phyloP scores from a whole-genome alignment of 805 yeast genomes.

The Dipodascopsis uninucleata region DNA sequence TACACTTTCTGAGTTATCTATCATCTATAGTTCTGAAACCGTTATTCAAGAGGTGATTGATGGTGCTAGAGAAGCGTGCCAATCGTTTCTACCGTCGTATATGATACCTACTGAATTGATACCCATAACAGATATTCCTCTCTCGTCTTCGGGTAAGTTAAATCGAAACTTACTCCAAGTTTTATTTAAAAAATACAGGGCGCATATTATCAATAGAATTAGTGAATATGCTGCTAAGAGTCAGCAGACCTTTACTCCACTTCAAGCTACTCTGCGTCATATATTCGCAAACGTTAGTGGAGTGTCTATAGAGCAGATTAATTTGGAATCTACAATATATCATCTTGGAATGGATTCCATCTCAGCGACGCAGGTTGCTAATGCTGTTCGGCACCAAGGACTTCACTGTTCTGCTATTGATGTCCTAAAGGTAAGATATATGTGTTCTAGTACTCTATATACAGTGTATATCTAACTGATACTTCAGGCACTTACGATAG shows the following conservation, averaged over 20 bases:
- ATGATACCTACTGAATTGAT: slow-evolving; percentile 27
- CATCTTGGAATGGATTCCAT: slow-evolving; percentile 31
- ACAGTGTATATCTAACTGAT: no score
- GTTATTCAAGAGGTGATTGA: no score
- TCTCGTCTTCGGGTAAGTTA: slow-evolving; percentile 28
- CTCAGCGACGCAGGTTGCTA: slow-evolving; percentile 22
- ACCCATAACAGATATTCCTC: slow-evolving; percentile 22
- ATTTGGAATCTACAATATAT: slow-evolving; percentile 14
- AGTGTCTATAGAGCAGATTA: slow-evolving; percentile 2
- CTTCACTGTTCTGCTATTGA: slow-evolving; percentile 15
- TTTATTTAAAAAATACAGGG: slow-evolving; percentile 1
- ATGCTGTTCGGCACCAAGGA: slow-evolving; percentile 2
- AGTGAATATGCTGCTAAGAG: neutral
- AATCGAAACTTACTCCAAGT: slow-evolving; percentile 2
- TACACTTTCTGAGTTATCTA: no score
- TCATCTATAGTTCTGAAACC: no score
- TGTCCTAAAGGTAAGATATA: slow-evolving; percentile 11
- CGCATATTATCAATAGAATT: neutral
- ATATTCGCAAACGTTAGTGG: slow-evolving; percentile 13
- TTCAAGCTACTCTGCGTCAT: slow-evolving; percentile 3
- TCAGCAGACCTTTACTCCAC: slow-evolving; percentile 1
- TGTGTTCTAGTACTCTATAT: neutral
- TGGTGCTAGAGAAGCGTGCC: slow-evolving; percentile 19
- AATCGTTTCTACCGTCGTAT: slow-evolving; percentile 22
- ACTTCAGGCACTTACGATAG: slow-evolving; percentile 5